These are phyloP conservation scores for Mortierella sp. DNA, from an alignment of 371 early-diverging fungal genomes.

Conservation along the genomic window DNA sequence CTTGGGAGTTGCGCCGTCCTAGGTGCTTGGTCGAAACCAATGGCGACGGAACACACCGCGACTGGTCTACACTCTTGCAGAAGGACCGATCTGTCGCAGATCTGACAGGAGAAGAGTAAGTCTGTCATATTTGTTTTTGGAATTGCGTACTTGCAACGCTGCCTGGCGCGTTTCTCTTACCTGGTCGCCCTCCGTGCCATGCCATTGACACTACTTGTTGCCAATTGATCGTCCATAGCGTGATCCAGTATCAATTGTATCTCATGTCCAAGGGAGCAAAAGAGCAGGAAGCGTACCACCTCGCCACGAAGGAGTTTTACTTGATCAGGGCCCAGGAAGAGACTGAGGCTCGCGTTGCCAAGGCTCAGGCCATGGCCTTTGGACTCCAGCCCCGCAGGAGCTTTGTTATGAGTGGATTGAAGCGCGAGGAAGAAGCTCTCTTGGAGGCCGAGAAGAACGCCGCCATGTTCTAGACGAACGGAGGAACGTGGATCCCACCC, in stretches of 20 bases:
- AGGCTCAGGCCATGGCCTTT: conserved; percentile 65
- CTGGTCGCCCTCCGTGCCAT: too few relatives aligned
- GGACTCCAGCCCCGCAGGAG: conserved; percentile 55
- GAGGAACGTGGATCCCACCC: too few relatives aligned
- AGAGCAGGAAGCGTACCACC: conserved; percentile 79
- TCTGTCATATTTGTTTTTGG: conserved; percentile 3
- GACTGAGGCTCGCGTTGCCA: conserved; percentile 70
- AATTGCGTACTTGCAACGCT: not conserved
- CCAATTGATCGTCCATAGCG: conserved; percentile 56
- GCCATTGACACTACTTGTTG: too few relatives aligned
- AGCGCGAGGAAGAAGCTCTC: conserved; percentile 48
- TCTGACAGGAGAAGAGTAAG: conserved; percentile 77
- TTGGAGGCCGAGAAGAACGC: conserved; percentile 35
- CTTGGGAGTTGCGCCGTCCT: conserved; percentile 84
- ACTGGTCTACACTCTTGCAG: conserved; percentile 53
- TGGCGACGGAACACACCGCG: conserved; percentile 51
- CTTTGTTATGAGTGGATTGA: conserved; percentile 50
- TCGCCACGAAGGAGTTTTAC: conserved; percentile 79
- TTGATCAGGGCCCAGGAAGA: conserved; percentile 79
- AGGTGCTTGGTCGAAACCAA: conserved; percentile 69
- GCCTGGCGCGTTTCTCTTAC: not conserved
- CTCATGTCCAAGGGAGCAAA: conserved; percentile 74
- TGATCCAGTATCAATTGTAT: conserved; percentile 81
- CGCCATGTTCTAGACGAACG: conserved; percentile 40
- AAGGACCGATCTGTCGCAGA: conserved; percentile 63